Evolutionary conservation across 805 yeast genomes (phyloP).

Genomic region (Myxozyma vanderwaltii): DNA sequence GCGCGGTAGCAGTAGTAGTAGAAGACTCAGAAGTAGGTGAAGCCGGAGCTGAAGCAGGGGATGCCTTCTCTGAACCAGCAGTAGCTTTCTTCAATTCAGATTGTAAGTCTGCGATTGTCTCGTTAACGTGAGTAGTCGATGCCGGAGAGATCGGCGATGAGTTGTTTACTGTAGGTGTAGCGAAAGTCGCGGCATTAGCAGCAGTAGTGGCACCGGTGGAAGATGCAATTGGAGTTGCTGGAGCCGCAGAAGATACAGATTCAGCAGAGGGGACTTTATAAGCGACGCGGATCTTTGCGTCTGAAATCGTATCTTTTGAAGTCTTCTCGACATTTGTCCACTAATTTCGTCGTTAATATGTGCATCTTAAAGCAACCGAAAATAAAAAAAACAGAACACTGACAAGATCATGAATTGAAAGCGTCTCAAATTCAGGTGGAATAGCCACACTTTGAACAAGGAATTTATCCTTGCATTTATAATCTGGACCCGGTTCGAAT

Average conservation of each 20-base stretch:
- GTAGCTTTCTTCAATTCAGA: slow-evolving; percentile 24
- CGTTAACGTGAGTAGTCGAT: slow-evolving; percentile 18
- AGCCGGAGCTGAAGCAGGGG: slow-evolving; percentile 1
- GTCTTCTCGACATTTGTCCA: slow-evolving; percentile 22
- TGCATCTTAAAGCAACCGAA: not conserved
- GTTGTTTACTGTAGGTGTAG: slow-evolving; percentile 23
- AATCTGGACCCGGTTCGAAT: slow-evolving; percentile 70
- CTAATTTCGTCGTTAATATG: not conserved
- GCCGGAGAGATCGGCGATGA: slow-evolving; percentile 12
- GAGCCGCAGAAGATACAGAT: slow-evolving; percentile 12
- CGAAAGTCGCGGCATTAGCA: slow-evolving; percentile 6
- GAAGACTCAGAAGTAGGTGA: slow-evolving; percentile 12
- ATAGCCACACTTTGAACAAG: slow-evolving; percentile 84
- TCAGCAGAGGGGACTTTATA: slow-evolving; percentile 10
- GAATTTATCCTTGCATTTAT: slow-evolving; percentile 88
- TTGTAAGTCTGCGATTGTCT: slow-evolving; percentile 22
- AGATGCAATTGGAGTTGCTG: slow-evolving; percentile 37
- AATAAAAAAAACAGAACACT: not conserved
- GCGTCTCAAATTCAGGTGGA: slow-evolving; percentile 35
- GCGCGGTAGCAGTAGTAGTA: slow-evolving; percentile 18
- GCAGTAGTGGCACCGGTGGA: slow-evolving; percentile 29
- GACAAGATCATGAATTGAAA: slow-evolving; percentile 22
- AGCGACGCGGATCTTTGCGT: slow-evolving; percentile 26
- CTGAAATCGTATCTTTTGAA: slow-evolving; percentile 20
- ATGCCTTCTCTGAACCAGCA: slow-evolving; percentile 4